Evolutionary conservation across 352 stramenopile genomes (phyloP), one percentile per base, ranked within the genome.

Genomic region (Pythium rishiriense): DNA sequence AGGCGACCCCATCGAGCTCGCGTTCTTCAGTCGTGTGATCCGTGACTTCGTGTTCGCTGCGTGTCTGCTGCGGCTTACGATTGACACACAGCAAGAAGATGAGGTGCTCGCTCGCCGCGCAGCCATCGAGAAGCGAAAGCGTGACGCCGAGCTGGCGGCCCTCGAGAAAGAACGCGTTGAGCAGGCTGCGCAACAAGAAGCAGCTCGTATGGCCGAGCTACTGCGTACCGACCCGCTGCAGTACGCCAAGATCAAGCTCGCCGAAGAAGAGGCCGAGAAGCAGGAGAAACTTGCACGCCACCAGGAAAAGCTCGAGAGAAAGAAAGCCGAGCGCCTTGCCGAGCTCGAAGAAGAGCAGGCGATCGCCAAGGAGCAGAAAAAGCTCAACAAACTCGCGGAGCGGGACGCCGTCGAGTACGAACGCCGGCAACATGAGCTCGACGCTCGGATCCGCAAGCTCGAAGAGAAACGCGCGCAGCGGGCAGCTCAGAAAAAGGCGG

Each of bases 351-450:
- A 90, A 41, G 78, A 85, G 61, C 66, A 79, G 24, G 77, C 77
- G 37, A 87, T 88, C 58, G 74, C 74, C 17, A 85, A 85, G 47
- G 80, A 91, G 50, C 75, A 88, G 28, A 81, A 79, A 26, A 70
- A 74, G 46, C 71, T 93, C n/a, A 64, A 85, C 56, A 74, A 66
- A 21, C 71, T 91, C 8, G 80, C 82, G 9, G 76, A 83, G 43
- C 64, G 42, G 3, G 75, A 87, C 26, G 41, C 58, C 21, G 39
- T 51, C 39, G 82, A 89, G 67, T 90, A 88, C 58, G 62, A 68
- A 21, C 73, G 74, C 3, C 76, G 80, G 22, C 77, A 79, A 45
- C 63, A 81, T 26, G 47, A 72, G 51, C 58, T 91, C 1, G 73
- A 85, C 26, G 73, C 54, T 19, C 76, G 82, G 5, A 64, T 81